phyloP scores from a whole-genome alignment of 2,329 filamentous ascomycete species.

The Talaromyces funiculosus region DNA sequence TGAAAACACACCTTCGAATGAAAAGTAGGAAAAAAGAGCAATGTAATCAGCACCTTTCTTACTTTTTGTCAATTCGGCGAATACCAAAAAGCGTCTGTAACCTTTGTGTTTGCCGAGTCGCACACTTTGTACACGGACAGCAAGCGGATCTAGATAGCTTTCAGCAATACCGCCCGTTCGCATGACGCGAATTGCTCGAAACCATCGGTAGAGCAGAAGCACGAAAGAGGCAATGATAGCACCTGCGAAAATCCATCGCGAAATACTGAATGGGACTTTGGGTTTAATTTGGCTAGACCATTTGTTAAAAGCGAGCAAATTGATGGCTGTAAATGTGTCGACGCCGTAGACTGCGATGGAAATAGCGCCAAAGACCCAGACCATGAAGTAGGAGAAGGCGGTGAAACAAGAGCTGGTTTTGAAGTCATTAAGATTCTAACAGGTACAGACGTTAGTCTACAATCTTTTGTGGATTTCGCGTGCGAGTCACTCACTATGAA shows the following conservation, averaged over 20 bases:
- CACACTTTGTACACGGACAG: slow-evolving; percentile 76
- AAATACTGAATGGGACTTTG: slow-evolving; percentile 66
- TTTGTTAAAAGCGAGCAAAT: slow-evolving; percentile 78
- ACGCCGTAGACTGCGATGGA: slow-evolving; percentile 81
- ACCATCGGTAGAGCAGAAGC: slow-evolving; percentile 72
- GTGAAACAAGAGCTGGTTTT: slow-evolving; percentile 72
- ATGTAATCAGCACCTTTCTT: slow-evolving; percentile 87
- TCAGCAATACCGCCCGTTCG: slow-evolving; percentile 79
- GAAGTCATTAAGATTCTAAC: slow-evolving; percentile 64
- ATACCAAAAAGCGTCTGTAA: slow-evolving; percentile 87
- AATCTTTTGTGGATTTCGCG: too few species aligned
- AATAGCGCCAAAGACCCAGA: slow-evolving; percentile 73
- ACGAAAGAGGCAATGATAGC: slow-evolving; percentile 89
- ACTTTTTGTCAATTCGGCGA: slow-evolving; percentile 82
- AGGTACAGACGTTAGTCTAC: background rate
- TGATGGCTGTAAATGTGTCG: slow-evolving; percentile 89
- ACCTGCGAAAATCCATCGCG: slow-evolving; percentile 90
- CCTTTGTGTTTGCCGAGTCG: slow-evolving; percentile 69
- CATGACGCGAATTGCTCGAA: slow-evolving; percentile 76
- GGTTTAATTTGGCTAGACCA: slow-evolving; percentile 84
- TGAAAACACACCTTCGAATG: slow-evolving; percentile 53
- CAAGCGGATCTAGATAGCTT: slow-evolving; percentile 83
- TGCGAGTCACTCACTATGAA: slow-evolving; percentile 62
- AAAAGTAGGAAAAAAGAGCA: slow-evolving; percentile 86
- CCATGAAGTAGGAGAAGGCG: slow-evolving; percentile 73